Conservation (phyloP, 2,329 filamentous ascomycete species). For the Blumeria hordei region DNA sequence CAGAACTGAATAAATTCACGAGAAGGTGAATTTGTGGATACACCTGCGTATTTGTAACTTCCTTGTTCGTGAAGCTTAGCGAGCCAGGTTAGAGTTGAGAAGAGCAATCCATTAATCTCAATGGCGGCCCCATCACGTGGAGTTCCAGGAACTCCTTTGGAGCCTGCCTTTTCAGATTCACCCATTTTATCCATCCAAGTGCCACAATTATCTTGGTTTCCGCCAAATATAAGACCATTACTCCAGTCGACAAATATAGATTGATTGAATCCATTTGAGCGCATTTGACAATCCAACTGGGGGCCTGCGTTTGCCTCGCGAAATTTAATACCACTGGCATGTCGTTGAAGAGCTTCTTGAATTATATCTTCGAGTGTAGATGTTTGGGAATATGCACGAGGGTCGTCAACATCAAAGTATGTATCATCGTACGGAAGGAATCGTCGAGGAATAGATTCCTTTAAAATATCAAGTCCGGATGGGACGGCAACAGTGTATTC, state of each 20-base stretch:
- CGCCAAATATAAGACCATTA: constrained; percentile 78
- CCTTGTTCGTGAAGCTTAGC: constrained; percentile 39
- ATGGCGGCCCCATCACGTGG: constrained; percentile 86
- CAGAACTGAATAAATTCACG: constrained; percentile 37
- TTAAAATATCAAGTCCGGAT: constrained; percentile 46
- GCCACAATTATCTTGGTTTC: constrained; percentile 83
- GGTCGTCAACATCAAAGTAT: constrained; percentile 66
- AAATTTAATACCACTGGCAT: constrained; percentile 77
- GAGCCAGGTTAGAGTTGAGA: constrained; percentile 73
- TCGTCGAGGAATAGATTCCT: constrained; percentile 54
- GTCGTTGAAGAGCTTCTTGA: constrained; percentile 78
- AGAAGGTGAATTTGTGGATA: constrained; percentile 33
- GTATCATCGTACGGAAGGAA: constrained; percentile 93
- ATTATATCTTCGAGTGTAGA: constrained; percentile 75
- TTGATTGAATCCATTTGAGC: constrained; percentile 72
- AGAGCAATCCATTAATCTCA: constrained; percentile 82
- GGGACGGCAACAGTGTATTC: constrained; percentile 72
- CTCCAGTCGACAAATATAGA: constrained; percentile 79
- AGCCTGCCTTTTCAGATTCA: constrained; percentile 76
- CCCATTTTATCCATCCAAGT: constrained; percentile 99
- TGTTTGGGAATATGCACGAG: constrained; percentile 61
- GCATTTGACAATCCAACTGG: constrained; percentile 80
- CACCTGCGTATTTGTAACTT: constrained; percentile 47
- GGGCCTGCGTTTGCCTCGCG: constrained; percentile 85
- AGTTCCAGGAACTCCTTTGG: constrained; percentile 86